Percentiles rank a stretch among this genome's conserved stretches.
phyloP scores from a whole-genome alignment of 2,329 filamentous ascomycete genomes.

The Didymella pomorum region DNA sequence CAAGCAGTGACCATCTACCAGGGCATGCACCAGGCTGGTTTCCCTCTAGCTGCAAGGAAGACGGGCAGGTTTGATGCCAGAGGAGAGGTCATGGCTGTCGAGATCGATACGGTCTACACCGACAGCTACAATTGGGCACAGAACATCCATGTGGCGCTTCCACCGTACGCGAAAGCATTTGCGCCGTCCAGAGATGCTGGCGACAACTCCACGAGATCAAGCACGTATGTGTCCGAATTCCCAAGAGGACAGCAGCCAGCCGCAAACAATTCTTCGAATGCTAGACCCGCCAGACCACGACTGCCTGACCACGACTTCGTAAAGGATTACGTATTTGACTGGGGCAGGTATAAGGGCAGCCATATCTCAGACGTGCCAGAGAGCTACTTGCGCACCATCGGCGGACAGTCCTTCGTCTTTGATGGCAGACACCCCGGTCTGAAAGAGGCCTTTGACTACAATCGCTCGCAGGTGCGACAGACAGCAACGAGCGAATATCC shows the following conservation, averaged over 20 bases:
- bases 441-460: slow-evolving; percentile 36
- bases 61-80: slow-evolving; percentile 26
- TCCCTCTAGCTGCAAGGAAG: slow-evolving; percentile 23
- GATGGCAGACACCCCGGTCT: slow-evolving; percentile 30
- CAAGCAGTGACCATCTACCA: slow-evolving; percentile 31
- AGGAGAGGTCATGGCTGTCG: slow-evolving; percentile 16
- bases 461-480: slow-evolving; percentile 30
- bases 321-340: slow-evolving; percentile 35
- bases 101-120: slow-evolving; percentile 9
- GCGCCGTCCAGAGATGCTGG: not conserved
- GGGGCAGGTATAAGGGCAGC: slow-evolving; percentile 27
- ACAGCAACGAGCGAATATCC: slow-evolving; percentile 12
- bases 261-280: slow-evolving; percentile 12
- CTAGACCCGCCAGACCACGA: slow-evolving; percentile 23
- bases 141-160: slow-evolving; percentile 10
- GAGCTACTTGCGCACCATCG: slow-evolving; percentile 34
- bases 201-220: slow-evolving; percentile 11
- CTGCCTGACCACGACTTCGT: slow-evolving; percentile 16
- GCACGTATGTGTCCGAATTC: slow-evolving; percentile 14
- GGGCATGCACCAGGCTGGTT: slow-evolving; percentile 24
- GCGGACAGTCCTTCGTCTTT: slow-evolving; percentile 31
- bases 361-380: slow-evolving; percentile 32
- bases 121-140: slow-evolving; percentile 1
- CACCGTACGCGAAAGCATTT: not conserved
- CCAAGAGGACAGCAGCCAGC: slow-evolving; percentile 23